phyloP scores from a whole-genome alignment of 177 flowering plant genomes.

The Vitis hybrid region DNA sequence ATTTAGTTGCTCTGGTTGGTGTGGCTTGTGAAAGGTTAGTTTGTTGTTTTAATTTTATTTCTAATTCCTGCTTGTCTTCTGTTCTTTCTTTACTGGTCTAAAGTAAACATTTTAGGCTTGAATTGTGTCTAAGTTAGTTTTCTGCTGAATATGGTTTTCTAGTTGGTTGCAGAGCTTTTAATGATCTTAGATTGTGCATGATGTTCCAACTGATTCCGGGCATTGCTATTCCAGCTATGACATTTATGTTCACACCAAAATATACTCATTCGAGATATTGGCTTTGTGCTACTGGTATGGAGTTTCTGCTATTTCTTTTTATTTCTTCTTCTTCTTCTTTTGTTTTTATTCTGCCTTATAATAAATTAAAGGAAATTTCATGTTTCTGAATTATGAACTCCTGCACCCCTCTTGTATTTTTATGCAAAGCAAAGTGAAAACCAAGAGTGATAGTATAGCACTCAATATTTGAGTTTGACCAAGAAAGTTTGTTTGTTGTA shows the following conservation, averaged over 20 bases:
- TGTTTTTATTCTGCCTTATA: no score
- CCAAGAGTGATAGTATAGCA: no score
- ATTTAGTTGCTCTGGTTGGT: constrained; percentile 30
- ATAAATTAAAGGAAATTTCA: no score
- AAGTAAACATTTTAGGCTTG: not conserved
- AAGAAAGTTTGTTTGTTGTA: no score
- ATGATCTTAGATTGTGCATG: constrained; percentile 54
- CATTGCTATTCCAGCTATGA: constrained; percentile 36
- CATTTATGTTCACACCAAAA: constrained; percentile 39
- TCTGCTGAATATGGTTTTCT: constrained; percentile 22
- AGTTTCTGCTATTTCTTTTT: not conserved
- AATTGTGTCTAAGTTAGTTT: constrained; percentile 2
- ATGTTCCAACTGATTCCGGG: constrained; percentile 48
- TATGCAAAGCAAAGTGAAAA: no score
- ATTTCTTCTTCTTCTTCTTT: not conserved
- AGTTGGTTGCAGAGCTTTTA: constrained; percentile 54
- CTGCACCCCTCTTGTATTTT: no score
- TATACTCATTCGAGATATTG: constrained; percentile 57
- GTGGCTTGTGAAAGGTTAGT: constrained; percentile 40
- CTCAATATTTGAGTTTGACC: no score
- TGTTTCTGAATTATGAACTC: no score
- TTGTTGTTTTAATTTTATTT: not conserved
- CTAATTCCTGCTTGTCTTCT: not conserved
- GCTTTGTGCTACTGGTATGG: constrained; percentile 48
- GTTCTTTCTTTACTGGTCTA: not conserved